Base-by-base conservation (phyloP, 192 early-diverging fungal species). In the Coemansia sp. region DNA sequence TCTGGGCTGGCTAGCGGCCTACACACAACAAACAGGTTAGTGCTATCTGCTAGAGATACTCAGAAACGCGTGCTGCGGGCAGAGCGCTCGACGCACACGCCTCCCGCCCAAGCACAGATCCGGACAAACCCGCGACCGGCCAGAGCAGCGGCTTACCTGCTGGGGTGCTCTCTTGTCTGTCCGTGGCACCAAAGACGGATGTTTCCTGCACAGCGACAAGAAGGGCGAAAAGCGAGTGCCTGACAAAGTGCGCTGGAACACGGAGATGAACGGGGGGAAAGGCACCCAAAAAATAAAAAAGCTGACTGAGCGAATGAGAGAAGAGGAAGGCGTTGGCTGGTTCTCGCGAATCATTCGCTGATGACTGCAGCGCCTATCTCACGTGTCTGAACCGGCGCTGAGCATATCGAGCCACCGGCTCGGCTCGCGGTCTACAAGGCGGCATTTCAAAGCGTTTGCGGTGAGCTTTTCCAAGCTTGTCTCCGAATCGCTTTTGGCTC, bases 231-330 rank as follows among this genome's bases (percentile, higher is more conserved):
- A n/a, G n/a, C n/a, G n/a, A n/a, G n/a, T n/a, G n/a, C n/a, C n/a
- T n/a, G n/a, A n/a, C n/a, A n/a, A n/a, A n/a, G n/a, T n/a, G n/a
- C n/a, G n/a, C n/a, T n/a, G n/a, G n/a, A n/a, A n/a, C n/a, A n/a
- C n/a, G n/a, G n/a, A n/a, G n/a, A n/a, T n/a, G 38, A 53, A 35
- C 27, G 52, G 42, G 15, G 22, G 12, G 19, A 36, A 51, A 54
- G 27, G 39, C 27, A 28, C 36, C 26, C 38, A 31, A 43, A 31
- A 40, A 42, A 43, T 19, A 22, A 17, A 32, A n/a, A n/a, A n/a
- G n/a, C n/a, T n/a, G n/a, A n/a, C n/a, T n/a, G n/a, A n/a, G 23
- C 51, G 51, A 53, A 53, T 53, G 51, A 17, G 19, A 53, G 17
- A n/a, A 53, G 35, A 53, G 51, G 51, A 29, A 28, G n/a, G 35